These are phyloP conservation scores for Pleurotus tuber-regium DNA, from an alignment of 768 basidiomycete genomes.

Conservation along the genomic window DNA sequence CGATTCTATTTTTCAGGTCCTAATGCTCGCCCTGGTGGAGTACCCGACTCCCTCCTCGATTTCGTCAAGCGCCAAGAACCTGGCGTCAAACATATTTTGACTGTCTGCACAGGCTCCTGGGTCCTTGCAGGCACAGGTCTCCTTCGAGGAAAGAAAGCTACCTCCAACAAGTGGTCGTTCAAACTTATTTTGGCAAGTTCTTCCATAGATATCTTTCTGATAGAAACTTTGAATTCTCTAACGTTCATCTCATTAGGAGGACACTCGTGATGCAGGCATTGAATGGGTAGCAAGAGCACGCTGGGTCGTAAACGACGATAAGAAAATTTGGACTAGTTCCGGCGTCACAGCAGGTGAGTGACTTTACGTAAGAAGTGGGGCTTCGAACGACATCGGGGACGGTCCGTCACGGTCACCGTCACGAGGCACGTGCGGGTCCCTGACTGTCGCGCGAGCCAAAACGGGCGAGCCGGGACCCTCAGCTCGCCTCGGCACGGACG, in stretches of 20 bases:
- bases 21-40: not conserved
- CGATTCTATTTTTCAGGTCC: not conserved
- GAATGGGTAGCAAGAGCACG: slow-evolving; percentile 29
- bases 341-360: slow-evolving; percentile 27
- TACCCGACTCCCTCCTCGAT: slow-evolving; percentile 12
- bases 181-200: slow-evolving; percentile 21
- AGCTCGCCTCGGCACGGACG: no score
- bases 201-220: not conserved
- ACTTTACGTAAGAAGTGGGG: not conserved
- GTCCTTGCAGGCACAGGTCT: slow-evolving; percentile 30
- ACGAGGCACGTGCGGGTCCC: no score
- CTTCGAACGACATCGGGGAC: not conserved
- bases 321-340: slow-evolving; percentile 29
- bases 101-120: slow-evolving; percentile 31
- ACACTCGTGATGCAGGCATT: slow-evolving; percentile 14
- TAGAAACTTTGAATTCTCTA: not conserved
- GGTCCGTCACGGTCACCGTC: no score
- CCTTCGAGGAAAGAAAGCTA: slow-evolving; percentile 31
- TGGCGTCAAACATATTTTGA: slow-evolving; percentile 28
- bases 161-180: slow-evolving; percentile 33
- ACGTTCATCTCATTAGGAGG: not conserved
- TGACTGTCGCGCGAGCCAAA: no score
- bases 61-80: slow-evolving; percentile 26
- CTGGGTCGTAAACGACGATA: slow-evolving; percentile 28
- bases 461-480: no score